Evolutionary conservation across 345 rosid species (phyloP), one percentile per base, ranked within the genome.

Genomic region (Schrenkiella parvula): DNA sequence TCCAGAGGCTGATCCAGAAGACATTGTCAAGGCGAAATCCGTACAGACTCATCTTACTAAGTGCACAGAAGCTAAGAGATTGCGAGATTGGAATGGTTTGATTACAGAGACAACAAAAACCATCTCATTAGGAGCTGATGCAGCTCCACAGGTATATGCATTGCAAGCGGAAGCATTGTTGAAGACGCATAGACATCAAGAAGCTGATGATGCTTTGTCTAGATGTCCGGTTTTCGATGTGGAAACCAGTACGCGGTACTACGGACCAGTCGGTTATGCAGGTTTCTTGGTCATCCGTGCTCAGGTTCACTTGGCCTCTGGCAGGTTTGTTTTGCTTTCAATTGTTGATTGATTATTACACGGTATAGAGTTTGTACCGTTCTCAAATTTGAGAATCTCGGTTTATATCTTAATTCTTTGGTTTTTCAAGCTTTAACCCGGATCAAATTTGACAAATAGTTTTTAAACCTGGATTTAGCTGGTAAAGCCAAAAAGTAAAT

Each of bases 121-220:
- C 28, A 87, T 95, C 11, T 61, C 85, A 10, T 79, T 80, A 0
- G 95, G 96, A 37, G 93, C 97, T 58, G 96, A 89, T 84, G 89
- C 98, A 34, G 99, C 97, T 1, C 91, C 90, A 6, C 98, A 84
- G 77, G 99, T 95, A 4, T 89, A 78, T 77, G 87, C 99, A 58
- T 79, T 95, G 77, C 92, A 87, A 88, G 93, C 97, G 22, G 99
- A 95, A 83, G 99, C 98, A 6, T 74, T 84, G 56, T 34, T 95
- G 72, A 95, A 82, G 80, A 82, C 86, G 2, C 84, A 79, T 35
- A 88, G 83, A 77, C 93, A 91, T 78, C 88, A 89, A 73, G 93
- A 89, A 14, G 99, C 99, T 0, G 89, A 83, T 26, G 87, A 84
- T 17, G 79, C 83, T 60, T 64, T 88, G 84, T 62, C 59, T 5